Evolutionary conservation across 192 early-diverging fungal genomes (phyloP), one percentile per base, ranked within the genome.

Genomic region (Coemansia interrupta): DNA sequence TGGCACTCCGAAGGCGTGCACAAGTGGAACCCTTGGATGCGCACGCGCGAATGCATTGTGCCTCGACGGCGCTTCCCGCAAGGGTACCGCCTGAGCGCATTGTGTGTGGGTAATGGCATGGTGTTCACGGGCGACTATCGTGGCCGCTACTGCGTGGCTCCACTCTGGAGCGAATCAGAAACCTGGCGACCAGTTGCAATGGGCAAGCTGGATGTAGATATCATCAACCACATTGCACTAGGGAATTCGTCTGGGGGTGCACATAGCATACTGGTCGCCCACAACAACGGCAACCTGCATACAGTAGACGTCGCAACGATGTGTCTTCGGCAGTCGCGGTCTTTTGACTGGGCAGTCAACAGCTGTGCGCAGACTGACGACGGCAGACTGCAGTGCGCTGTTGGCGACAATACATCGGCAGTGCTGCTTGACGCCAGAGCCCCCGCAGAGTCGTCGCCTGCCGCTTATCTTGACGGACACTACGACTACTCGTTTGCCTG

Each of bases 261-360:
- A 3, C 56, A 12, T 0, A 44, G 44, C 14, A 47, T 71, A 0
- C 15, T 65, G 14, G 61, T 58, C 13, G 52, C 80, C n/a, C 64
- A 63, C 46, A 73, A 78, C 48, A 67, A 54, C 45, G 70, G 64
- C 3, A 18, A 28, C 2, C 22, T 78, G 23, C 45, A 65, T 10
- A 18, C 19, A 4, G 20, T 81, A 15, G 67, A 76, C 32, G 57
- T 64, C 12, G 22, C 36, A 11, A 26, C 32, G 1, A 30, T 68
- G 23, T 11, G 11, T 9, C 54, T 61, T 2, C 28, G 50, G 0
- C 28, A 18, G 1, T 24, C 38, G 11, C 18, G 53, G 42, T 15
- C 11, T 39, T 68, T 78, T 22, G 63, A 53, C 4, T 82, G 74
- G 70, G 60, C 74, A 10, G 71, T 72, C 24, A 73, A 82, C 41